Evolutionary conservation across 768 basidiomycete genomes (phyloP).

Genomic region (Tulasnella sp.): DNA sequence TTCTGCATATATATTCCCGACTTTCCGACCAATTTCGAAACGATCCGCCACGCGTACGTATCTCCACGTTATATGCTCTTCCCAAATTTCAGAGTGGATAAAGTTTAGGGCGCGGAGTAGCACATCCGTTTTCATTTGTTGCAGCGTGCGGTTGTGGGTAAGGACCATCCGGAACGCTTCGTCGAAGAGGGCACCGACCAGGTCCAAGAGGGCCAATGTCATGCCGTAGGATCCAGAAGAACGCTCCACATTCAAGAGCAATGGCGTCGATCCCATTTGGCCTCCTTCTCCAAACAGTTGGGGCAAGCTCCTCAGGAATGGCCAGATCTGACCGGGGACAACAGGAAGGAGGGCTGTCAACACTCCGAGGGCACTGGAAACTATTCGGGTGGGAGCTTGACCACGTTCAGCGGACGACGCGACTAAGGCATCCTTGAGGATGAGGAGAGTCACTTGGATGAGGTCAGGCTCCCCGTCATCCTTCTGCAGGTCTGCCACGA

Average conservation of each 20-base stretch:
- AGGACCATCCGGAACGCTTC: slow-evolving; percentile 65
- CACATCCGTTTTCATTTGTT: slow-evolving; percentile 81
- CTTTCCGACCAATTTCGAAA: slow-evolving; percentile 75
- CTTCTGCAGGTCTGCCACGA: slow-evolving; percentile 69
- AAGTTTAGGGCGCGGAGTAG: slow-evolving; percentile 75
- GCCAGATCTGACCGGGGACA: slow-evolving; percentile 84
- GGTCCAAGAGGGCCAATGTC: slow-evolving; percentile 75
- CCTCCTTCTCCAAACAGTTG: slow-evolving; percentile 67
- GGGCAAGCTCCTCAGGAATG: slow-evolving; percentile 78
- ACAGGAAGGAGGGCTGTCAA: slow-evolving; percentile 75
- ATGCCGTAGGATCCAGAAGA: slow-evolving; percentile 76
- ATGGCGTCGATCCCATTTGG: slow-evolving; percentile 60
- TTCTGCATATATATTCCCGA: slow-evolving; percentile 67
- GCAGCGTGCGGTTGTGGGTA: slow-evolving; percentile 58
- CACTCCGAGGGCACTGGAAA: slow-evolving; percentile 81
- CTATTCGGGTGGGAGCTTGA: slow-evolving; percentile 57
- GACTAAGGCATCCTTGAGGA: slow-evolving; percentile 75
- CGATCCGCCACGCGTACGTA: slow-evolving; percentile 79
- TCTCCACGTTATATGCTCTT: slow-evolving; percentile 83
- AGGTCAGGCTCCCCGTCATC: slow-evolving; percentile 66
- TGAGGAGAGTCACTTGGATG: slow-evolving; percentile 77
- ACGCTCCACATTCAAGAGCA: slow-evolving; percentile 70
- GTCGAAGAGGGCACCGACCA: slow-evolving; percentile 73
- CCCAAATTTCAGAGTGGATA: slow-evolving; percentile 87
- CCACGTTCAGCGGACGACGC: slow-evolving; percentile 43